phyloP scores from a whole-genome alignment of 2,329 filamentous ascomycete genomes.

The Beauveria bassiana region DNA sequence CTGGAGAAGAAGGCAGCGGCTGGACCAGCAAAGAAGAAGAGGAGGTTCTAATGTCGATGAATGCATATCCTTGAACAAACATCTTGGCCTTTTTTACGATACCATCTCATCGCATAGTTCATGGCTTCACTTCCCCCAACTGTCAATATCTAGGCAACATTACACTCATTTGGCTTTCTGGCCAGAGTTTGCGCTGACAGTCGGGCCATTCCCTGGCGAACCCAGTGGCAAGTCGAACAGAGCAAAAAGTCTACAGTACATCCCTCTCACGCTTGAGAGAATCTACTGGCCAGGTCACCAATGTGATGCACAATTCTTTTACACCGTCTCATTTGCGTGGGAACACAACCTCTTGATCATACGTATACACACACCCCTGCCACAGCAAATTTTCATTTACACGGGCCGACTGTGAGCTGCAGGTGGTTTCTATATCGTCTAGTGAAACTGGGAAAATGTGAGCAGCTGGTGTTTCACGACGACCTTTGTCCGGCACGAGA shows the following conservation, averaged over 20 bases:
- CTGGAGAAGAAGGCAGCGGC: constrained; percentile 46
- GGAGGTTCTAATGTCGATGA: constrained; percentile 37
- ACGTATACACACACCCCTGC: background rate
- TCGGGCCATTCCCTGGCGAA: background rate
- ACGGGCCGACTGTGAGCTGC: constrained; percentile 6
- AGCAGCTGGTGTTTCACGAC: background rate
- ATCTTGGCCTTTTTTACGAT: background rate
- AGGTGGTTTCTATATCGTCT: background rate
- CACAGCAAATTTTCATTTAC: background rate
- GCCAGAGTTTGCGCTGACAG: background rate
- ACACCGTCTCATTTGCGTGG: background rate
- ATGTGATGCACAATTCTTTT: background rate
- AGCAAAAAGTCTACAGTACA: background rate
- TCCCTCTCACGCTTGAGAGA: background rate
- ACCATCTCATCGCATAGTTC: background rate
- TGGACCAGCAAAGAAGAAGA: constrained; percentile 48
- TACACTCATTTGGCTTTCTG: background rate
- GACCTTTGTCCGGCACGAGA: background rate
- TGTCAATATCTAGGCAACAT: background rate
- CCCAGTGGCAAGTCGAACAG: background rate
- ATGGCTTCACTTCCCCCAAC: background rate
- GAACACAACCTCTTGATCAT: background rate
- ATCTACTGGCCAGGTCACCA: background rate
- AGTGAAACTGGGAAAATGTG: background rate
- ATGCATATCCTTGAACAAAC: background rate